These are phyloP conservation scores for Colletotrichum filicis DNA, from an alignment of 2,329 filamentous ascomycete genomes.

Conservation along the genomic window DNA sequence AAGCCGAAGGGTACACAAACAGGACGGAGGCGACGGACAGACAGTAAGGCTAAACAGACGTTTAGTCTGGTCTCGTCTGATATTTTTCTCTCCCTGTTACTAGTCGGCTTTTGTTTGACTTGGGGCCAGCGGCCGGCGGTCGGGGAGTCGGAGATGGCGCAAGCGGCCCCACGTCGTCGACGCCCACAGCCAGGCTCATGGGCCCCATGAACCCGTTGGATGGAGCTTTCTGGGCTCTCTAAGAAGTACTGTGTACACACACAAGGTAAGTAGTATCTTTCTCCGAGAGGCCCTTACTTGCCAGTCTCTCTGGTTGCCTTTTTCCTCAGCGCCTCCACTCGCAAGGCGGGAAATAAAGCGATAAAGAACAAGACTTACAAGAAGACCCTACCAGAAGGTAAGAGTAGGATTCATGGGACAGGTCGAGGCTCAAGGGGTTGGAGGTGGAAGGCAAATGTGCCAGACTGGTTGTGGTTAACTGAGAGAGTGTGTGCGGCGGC, in stretches of 20 bases:
- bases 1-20: not conserved
- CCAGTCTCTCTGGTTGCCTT: not conserved
- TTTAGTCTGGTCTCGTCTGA: conserved; percentile 14
- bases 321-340: conserved; percentile 16
- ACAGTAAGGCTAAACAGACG: conserved; percentile 8
- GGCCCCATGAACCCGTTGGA: conserved; percentile 2
- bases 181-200: not conserved
- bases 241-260: not conserved
- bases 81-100: not conserved
- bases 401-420: conserved; percentile 6
- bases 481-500: conserved; percentile 17
- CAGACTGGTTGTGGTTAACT: not conserved
- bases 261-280: not conserved
- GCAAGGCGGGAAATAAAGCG: conserved; percentile 19
- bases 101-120: conserved; percentile 7
- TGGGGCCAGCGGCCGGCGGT: conserved; percentile 14
- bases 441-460: conserved; percentile 9
- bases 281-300: conserved; percentile 5
- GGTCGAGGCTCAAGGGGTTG: conserved; percentile 23
- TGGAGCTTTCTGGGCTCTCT: not conserved
- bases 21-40: conserved; percentile 2
- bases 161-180: conserved; percentile 25
- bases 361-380: conserved; percentile 9
- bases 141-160: conserved; percentile 14
- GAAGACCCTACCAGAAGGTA: conserved; percentile 9